Percentiles rank a stretch among this genome's conserved stretches.
phyloP scores from a whole-genome alignment of 768 basidiomycete species.

The Cyathus striatus region DNA sequence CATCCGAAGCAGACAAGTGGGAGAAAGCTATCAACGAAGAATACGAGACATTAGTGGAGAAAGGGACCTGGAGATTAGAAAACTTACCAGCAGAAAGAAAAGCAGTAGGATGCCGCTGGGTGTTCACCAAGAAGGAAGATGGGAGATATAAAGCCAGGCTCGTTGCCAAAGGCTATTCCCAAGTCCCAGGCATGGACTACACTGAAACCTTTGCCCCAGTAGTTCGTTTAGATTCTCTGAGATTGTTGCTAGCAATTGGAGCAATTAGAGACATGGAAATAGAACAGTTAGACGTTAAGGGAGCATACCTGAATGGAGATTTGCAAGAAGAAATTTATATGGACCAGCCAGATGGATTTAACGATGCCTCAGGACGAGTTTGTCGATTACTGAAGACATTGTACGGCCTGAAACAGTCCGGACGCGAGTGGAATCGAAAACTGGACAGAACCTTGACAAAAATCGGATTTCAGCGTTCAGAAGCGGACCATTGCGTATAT shows the following conservation, averaged over 20 bases:
- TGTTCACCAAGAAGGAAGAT: too few species aligned
- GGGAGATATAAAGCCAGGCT: slow-evolving; percentile 15
- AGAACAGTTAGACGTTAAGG: slow-evolving; percentile 34
- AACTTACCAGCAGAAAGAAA: too few species aligned
- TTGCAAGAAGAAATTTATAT: slow-evolving; percentile 37
- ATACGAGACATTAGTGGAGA: too few species aligned
- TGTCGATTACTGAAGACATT: slow-evolving; percentile 18
- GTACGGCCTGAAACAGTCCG: slow-evolving; percentile 24
- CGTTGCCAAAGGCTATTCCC: slow-evolving; percentile 32
- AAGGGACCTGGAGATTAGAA: too few species aligned
- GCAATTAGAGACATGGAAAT: slow-evolving; percentile 23
- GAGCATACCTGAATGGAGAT: slow-evolving; percentile 31
- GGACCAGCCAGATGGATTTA: slow-evolving; percentile 28
- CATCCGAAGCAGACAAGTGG: too few species aligned
- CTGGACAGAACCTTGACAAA: too few species aligned
- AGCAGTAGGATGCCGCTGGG: too few species aligned
- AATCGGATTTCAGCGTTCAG: too few species aligned
- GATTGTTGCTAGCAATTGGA: slow-evolving; percentile 23
- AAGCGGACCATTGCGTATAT: too few species aligned
- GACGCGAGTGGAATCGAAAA: slow-evolving; percentile 18
- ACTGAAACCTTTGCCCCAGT: slow-evolving; percentile 26
- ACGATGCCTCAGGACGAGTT: slow-evolving; percentile 5
- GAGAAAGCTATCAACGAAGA: too few species aligned
- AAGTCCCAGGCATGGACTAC: slow-evolving; percentile 33
- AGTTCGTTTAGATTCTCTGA: slow-evolving; percentile 16